Percentiles rank a stretch among this genome's conserved stretches.
phyloP scores from a whole-genome alignment of 371 early-diverging fungal species.

The Actinomortierella ambigua region DNA sequence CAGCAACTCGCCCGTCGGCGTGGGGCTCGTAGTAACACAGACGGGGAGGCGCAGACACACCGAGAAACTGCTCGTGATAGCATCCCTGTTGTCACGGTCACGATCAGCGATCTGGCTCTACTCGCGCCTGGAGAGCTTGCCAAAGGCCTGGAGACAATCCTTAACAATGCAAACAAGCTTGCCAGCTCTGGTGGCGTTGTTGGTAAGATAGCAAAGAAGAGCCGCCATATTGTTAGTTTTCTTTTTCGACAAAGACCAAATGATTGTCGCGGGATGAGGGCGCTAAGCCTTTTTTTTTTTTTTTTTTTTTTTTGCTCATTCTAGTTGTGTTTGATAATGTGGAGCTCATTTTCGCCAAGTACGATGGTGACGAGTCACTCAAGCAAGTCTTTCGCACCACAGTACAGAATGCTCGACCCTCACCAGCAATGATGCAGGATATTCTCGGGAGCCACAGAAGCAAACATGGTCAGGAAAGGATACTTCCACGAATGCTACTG shows the following conservation, averaged over 20 bases:
- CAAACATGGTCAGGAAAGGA: constrained; percentile 14
- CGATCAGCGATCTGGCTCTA: constrained; percentile 34
- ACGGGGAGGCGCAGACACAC: too few relatives aligned
- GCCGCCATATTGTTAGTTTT: too few relatives aligned
- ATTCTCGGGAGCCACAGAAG: constrained; percentile 19
- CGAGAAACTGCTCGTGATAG: too few relatives aligned
- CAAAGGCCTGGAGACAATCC: constrained; percentile 31
- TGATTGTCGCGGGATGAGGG: too few relatives aligned
- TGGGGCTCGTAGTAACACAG: too few relatives aligned
- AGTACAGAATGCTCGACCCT: background rate
- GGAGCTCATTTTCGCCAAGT: constrained; percentile 56
- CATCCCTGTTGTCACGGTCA: constrained; percentile 9
- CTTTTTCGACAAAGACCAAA: too few relatives aligned
- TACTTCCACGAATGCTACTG: constrained; percentile 5
- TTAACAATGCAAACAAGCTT: constrained; percentile 4
- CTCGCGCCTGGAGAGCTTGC: constrained; percentile 40
- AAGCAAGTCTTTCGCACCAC: constrained; percentile 26
- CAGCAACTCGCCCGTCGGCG: too few relatives aligned
- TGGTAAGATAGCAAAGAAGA: too few relatives aligned
- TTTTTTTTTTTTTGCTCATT: background rate
- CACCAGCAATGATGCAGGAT: constrained; percentile 11
- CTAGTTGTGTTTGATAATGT: constrained; percentile 60
- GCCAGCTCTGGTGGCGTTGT: too few relatives aligned
- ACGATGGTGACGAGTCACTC: constrained; percentile 42
- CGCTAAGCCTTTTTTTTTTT: too few relatives aligned